A percentile compares a stretch with the other conserved stretches of the same genome.
Conservation (phyloP, 768 basidiomycete species). For the Boletellus sp. region DNA sequence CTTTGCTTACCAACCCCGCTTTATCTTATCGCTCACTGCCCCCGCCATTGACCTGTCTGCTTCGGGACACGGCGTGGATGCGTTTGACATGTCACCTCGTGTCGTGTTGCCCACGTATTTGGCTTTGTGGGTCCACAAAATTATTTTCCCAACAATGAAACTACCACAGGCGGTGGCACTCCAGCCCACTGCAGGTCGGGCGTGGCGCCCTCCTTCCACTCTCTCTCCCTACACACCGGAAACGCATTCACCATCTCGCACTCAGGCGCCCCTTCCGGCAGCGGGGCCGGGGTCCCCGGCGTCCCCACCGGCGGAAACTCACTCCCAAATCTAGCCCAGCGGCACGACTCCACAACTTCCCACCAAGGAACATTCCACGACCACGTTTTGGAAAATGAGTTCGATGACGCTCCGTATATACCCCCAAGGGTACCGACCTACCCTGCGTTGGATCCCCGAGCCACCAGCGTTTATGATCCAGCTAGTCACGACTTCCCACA, state of each 20-base stretch:
- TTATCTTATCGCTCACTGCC: slow-evolving; percentile 27
- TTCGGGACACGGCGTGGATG: slow-evolving; percentile 15
- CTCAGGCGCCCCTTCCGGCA: slow-evolving; percentile 15
- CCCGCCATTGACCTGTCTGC: neutral
- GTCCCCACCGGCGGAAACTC: slow-evolving; percentile 13
- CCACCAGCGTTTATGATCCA: slow-evolving; percentile 5
- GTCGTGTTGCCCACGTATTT: slow-evolving; percentile 29
- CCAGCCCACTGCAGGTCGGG: slow-evolving; percentile 13
- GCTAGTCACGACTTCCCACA: slow-evolving; percentile 10
- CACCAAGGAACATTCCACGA: slow-evolving; percentile 13
- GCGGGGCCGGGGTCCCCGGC: slow-evolving; percentile 19
- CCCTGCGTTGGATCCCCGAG: slow-evolving; percentile 14
- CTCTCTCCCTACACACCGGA: slow-evolving; percentile 12
- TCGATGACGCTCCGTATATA: slow-evolving; percentile 29
- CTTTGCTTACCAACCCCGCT: slow-evolving; percentile 14
- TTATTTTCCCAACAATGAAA: slow-evolving; percentile 29
- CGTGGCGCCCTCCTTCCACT: slow-evolving; percentile 4
- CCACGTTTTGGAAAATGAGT: slow-evolving; percentile 11
- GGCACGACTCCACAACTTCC: slow-evolving; percentile 7
- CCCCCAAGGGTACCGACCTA: slow-evolving; percentile 25
- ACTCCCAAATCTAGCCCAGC: slow-evolving; percentile 4
- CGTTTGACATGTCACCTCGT: neutral
- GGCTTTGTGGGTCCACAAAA: slow-evolving; percentile 32
- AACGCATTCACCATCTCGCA: slow-evolving; percentile 8
- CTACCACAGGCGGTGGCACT: slow-evolving; percentile 25